A percentile compares a stretch with the other conserved stretches of the same genome.
Evolutionary conservation across 2,329 filamentous ascomycete species (phyloP).

Genomic region (Catunica adiposa): DNA sequence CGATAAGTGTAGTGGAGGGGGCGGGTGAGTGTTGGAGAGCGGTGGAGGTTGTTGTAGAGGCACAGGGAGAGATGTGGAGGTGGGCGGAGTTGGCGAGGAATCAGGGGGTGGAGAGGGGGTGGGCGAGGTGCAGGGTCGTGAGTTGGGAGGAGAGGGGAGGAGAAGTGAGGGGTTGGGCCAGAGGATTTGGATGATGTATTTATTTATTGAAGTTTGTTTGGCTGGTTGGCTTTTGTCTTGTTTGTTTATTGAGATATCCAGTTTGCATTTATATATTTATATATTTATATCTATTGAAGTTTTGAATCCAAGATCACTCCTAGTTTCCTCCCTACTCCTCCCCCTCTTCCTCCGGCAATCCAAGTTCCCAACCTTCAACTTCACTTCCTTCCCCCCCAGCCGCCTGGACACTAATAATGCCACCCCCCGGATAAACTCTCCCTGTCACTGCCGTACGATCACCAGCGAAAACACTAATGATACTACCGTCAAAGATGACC

Average conservation of each 20-base stretch:
- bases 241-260: neutral
- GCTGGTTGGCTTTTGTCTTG: too few relatives aligned
- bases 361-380: neutral
- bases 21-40: constrained; percentile 9
- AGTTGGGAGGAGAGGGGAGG: constrained; percentile 8
- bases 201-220: too few relatives aligned
- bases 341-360: neutral
- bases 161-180: neutral
- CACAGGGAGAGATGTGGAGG: constrained; percentile 7
- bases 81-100: constrained; percentile 9
- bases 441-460: neutral
- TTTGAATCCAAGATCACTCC: neutral
- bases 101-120: constrained; percentile 9
- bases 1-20: neutral
- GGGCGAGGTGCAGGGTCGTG: constrained; percentile 10
- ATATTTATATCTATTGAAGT: neutral
- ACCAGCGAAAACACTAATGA: neutral
- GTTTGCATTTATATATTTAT: neutral
- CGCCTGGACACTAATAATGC: neutral
- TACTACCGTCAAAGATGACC: neutral
- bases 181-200: too few relatives aligned
- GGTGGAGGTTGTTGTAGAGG: constrained; percentile 9
- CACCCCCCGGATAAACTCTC: neutral
- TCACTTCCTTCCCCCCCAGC: neutral
- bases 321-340: too few relatives aligned